Base-by-base conservation (phyloP, 1,284 basidiomycete genomes). In the Boletus mariae region DNA sequence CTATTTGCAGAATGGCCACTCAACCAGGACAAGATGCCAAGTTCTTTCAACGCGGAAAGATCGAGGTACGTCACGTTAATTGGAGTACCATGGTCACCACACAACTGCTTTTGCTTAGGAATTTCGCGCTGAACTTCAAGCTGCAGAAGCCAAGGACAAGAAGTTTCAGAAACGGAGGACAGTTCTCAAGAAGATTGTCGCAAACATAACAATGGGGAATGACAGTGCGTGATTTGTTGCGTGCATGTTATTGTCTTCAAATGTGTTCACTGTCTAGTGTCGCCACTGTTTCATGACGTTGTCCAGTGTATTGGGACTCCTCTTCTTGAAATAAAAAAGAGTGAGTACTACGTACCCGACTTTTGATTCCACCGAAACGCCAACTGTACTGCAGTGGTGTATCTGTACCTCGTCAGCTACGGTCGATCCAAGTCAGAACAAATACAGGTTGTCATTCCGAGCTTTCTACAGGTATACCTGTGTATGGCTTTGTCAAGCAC, bases 261-360 rank as follows among this genome's bases (percentile, higher is more conserved):
- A 59, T 49, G 48, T 29, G 29, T 49, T 29, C 61, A 54, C 57
- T 48, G 42, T 55, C 52, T 64, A 98, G 92, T 99, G 96, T 97
- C 94, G 17, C 84, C 90, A 25, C 76, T 97, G 59, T 96, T 94
- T 75, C 81, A 84, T 17, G 94, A 96, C 62, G 91, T 97, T 48
- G 85, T 94, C 12, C 87, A 91, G 64, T 94, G 91, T 66, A 77
- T 97, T 55, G 87, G 88, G 41, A 92, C 91, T 8, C 91, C 92
- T 34, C 74, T 95, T 8, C 79, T 99, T 37, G 97, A 99, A 72
- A 96, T 99, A 71, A 99, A 99, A 81, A 99, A 99, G 81, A 98
- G 96, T 94, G 65, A 70, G 85, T 69, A 28, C 43, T 25, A 45
- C 35, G 4, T 28, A 5, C 8, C 42, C 32, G 23, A 47, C 34